These are phyloP conservation scores for Fulvia fulva DNA, from an alignment of 2,329 filamentous ascomycete genomes.

Conservation along the genomic window DNA sequence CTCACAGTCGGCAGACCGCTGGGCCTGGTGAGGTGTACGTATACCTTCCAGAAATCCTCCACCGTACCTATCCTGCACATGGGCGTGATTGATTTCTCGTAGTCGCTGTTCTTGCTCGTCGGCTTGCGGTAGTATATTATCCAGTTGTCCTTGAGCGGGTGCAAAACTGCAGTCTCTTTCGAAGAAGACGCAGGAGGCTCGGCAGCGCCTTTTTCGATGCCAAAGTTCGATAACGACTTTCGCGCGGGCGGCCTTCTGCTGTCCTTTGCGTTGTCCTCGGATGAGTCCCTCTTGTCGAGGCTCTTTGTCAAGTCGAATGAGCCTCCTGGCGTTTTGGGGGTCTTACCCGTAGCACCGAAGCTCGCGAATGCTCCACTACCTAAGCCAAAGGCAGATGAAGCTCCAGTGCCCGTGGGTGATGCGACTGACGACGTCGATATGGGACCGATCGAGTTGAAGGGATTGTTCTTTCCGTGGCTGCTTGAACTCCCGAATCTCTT, in stretches of 20 bases:
- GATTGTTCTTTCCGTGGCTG: constrained; percentile 72
- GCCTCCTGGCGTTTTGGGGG: constrained; percentile 71
- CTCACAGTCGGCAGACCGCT: constrained; percentile 85
- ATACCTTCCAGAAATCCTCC: constrained; percentile 89
- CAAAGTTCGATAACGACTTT: constrained; percentile 25
- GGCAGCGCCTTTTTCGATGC: constrained; percentile 10
- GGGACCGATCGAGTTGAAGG: constrained; percentile 72
- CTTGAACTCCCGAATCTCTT: constrained; percentile 70
- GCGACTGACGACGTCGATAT: constrained; percentile 62
- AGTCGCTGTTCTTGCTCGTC: constrained; percentile 95
- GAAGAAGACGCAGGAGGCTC: constrained; percentile 12
- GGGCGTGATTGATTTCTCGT: constrained; percentile 91
- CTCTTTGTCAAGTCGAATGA: constrained; percentile 72
- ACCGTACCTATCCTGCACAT: constrained; percentile 76
- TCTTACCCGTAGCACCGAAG: constrained; percentile 75
- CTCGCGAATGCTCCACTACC: constrained; percentile 87
- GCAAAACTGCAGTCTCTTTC: constrained; percentile 38
- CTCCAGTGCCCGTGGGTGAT: constrained; percentile 70
- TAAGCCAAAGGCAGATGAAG: constrained; percentile 86
- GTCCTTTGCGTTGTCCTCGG: constrained; percentile 41
- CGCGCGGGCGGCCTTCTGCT: constrained; percentile 22
- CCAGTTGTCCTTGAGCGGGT: constrained; percentile 78
- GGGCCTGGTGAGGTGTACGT: constrained; percentile 82
- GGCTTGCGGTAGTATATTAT: constrained; percentile 96
- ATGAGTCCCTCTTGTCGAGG: constrained; percentile 53